These are phyloP conservation scores for Phylloboletellus chloephorus DNA, from an alignment of 1,284 basidiomycete species.

Conservation along the genomic window DNA sequence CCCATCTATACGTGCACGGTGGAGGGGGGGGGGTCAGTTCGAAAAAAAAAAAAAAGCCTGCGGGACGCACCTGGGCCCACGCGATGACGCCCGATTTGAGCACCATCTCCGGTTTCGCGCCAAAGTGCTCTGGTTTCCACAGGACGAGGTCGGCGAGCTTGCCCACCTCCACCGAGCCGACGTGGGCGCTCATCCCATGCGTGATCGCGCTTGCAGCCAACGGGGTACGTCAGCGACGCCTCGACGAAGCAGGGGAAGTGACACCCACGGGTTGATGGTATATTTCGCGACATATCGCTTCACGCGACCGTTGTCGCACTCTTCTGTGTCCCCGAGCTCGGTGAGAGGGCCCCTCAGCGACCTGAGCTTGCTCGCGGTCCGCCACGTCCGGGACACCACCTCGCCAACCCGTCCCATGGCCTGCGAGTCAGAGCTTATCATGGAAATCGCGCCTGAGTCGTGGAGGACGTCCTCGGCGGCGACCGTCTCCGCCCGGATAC, in stretches of 20 bases:
- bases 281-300: constrained; percentile 97
- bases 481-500: constrained; percentile 94
- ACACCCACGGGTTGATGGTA: constrained; percentile 91
- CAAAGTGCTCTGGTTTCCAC: constrained; percentile 93
- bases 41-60: too few species aligned
- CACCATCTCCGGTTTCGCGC: constrained; percentile 86
- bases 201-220: constrained; percentile 72
- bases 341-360: constrained; percentile 67
- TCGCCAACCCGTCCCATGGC: constrained; percentile 99
- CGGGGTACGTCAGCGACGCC: constrained; percentile 1
- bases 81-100: constrained; percentile 93
- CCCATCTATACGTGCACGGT: too few species aligned
- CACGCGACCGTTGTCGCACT: constrained; percentile 88
- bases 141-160: constrained; percentile 91
- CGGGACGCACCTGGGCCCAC: constrained; percentile 67
- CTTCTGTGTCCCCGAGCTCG: constrained; percentile 57
- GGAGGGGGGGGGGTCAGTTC: too few species aligned
- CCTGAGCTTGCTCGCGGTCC: constrained; percentile 94
- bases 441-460: constrained; percentile 90
- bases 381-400: constrained; percentile 90
- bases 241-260: constrained; percentile 1
- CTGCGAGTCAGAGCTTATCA: constrained; percentile 94
- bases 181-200: constrained; percentile 85
- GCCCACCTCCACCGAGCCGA: constrained; percentile 82
- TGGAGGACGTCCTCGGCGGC: constrained; percentile 98